A percentile compares a stretch with the other conserved stretches of the same genome.
Conservation (phyloP, 306 rosid genomes). For the Cucurbita maxima region DNA sequence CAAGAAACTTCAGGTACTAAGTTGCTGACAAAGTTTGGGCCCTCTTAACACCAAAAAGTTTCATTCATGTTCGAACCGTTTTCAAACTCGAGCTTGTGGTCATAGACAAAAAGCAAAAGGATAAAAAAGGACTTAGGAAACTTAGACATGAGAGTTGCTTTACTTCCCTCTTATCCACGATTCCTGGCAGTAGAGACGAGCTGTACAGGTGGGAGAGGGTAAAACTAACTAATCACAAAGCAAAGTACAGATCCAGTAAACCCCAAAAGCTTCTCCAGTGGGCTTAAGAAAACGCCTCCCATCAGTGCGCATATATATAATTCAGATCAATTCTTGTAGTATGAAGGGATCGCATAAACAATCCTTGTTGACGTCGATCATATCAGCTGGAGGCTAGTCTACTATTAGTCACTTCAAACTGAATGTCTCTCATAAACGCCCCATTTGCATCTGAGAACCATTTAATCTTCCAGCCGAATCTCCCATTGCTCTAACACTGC, state of each 20-base stretch:
- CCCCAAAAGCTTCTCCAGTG: background rate
- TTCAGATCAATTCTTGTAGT: background rate
- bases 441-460: slow-evolving; percentile 31
- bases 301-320: background rate
- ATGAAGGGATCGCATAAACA: background rate
- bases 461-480: slow-evolving; percentile 36
- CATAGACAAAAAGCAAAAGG: background rate
- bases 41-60: background rate
- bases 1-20: background rate
- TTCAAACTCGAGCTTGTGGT: background rate
- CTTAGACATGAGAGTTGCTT: background rate
- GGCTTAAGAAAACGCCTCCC: background rate
- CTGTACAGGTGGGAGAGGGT: slow-evolving; percentile 1
- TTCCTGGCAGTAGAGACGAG: background rate
- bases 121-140: background rate
- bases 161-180: background rate
- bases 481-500: slow-evolving; percentile 50
- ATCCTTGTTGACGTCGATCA: background rate
- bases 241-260: background rate
- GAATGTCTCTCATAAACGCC: slow-evolving; percentile 21
- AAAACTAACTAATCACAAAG: background rate
- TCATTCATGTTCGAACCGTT: background rate
- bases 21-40: background rate
- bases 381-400: background rate
- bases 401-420: slow-evolving; percentile 12